A percentile compares a stretch with the other conserved stretches of the same genome.
These are phyloP conservation scores for Globisporangium splendens DNA, from an alignment of 352 stramenopile genomes.

Conservation along the genomic window DNA sequence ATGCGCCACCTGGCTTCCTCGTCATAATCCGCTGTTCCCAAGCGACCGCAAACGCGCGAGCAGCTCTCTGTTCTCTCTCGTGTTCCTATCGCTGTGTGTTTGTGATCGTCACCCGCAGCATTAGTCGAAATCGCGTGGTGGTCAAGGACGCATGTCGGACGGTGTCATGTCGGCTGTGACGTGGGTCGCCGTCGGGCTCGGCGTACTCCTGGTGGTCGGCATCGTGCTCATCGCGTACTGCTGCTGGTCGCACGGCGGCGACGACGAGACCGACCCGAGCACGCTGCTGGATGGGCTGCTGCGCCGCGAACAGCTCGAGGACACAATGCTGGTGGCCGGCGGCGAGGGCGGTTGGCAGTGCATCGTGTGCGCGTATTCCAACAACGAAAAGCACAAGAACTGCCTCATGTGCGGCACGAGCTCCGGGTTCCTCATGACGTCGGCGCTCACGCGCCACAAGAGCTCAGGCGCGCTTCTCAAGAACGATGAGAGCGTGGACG, in stretches of 20 bases:
- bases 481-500: constrained; percentile 28
- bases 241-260: constrained; percentile 32
- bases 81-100: background rate
- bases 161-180: constrained; percentile 31
- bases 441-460: constrained; percentile 33
- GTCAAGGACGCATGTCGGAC: constrained; percentile 1
- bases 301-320: constrained; percentile 57
- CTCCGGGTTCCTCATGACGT: constrained; percentile 27
- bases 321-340: constrained; percentile 40
- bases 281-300: constrained; percentile 54
- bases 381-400: constrained; percentile 28
- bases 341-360: constrained; percentile 65
- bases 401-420: constrained; percentile 71
- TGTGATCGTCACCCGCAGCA: background rate
- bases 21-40: too few relatives aligned
- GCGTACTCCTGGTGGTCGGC: constrained; percentile 23
- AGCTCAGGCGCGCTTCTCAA: constrained; percentile 53
- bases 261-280: constrained; percentile 11
- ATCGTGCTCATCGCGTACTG: constrained; percentile 39
- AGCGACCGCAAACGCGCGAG: too few relatives aligned
- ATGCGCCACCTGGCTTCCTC: too few relatives aligned
- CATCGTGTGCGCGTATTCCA: constrained; percentile 64
- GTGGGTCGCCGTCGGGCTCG: constrained; percentile 35
- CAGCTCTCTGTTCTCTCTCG: too few relatives aligned
- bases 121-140: background rate